Evolutionary conservation across 768 basidiomycete species (phyloP).

Genomic region (Russula ochroleuca): DNA sequence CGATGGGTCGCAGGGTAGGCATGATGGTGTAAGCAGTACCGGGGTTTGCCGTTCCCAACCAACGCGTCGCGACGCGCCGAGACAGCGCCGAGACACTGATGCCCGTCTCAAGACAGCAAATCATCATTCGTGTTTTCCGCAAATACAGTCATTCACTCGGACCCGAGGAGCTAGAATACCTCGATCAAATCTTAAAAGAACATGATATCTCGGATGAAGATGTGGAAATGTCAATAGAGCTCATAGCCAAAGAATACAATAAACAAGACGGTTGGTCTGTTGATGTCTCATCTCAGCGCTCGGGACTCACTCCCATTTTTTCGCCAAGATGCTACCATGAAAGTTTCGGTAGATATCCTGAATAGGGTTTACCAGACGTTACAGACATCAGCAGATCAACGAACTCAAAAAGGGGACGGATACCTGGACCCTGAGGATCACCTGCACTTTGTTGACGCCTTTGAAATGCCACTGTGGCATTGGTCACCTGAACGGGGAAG

Average conservation of each 20-base stretch:
- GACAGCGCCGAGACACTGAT: background rate
- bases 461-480: conserved; percentile 93
- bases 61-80: too few relatives aligned
- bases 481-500: conserved; percentile 84
- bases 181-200: conserved; percentile 65
- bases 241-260: conserved; percentile 81
- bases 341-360: conserved; percentile 65
- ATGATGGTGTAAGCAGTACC: too few relatives aligned
- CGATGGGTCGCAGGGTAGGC: too few relatives aligned
- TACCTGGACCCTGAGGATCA: conserved; percentile 76
- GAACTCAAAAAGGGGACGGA: conserved; percentile 49
- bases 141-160: conserved; percentile 87
- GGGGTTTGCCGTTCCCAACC: too few relatives aligned
- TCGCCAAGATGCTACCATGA: conserved; percentile 69
- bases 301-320: background rate
- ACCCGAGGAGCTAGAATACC: conserved; percentile 65
- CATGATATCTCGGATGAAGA: conserved; percentile 70
- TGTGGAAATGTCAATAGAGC: conserved; percentile 70
- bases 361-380: conserved; percentile 70
- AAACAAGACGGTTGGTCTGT: conserved; percentile 70
- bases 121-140: conserved; percentile 55
- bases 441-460: conserved; percentile 80
- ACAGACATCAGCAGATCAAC: conserved; percentile 57
- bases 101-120: conserved; percentile 25
- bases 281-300: background rate